Evolutionary conservation across 805 yeast genomes (phyloP).

Genomic region (Brettanomyces naardenensis): DNA sequence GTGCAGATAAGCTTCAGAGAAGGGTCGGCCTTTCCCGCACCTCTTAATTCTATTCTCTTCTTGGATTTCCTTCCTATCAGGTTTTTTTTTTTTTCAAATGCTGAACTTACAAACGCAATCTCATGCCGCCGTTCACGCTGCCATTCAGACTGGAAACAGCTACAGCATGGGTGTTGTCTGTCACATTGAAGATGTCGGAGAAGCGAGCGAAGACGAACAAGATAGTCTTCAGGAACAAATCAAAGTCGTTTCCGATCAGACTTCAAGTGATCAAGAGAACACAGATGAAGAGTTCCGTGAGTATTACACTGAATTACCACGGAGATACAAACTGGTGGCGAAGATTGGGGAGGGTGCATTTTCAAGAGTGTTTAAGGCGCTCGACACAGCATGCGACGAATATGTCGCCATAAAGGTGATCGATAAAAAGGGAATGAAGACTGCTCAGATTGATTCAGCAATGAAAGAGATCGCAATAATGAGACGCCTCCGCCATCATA

Average conservation of each 20-base stretch:
- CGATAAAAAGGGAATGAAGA: slow-evolving; percentile 46
- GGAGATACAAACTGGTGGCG: slow-evolving; percentile 20
- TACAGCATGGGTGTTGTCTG: neutral
- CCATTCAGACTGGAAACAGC: neutral
- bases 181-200: slow-evolving; percentile 1
- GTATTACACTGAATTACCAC: slow-evolving; percentile 22
- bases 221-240: neutral
- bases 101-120: too few species aligned
- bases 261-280: neutral
- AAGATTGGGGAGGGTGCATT: slow-evolving; percentile 84
- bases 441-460: slow-evolving; percentile 47
- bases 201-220: neutral
- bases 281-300: slow-evolving; percentile 7
- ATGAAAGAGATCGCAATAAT: slow-evolving; percentile 68
- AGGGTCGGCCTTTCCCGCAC: too few species aligned
- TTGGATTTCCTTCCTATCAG: too few species aligned
- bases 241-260: neutral
- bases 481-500: slow-evolving; percentile 54
- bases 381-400: slow-evolving; percentile 33
- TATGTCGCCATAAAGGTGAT: slow-evolving; percentile 72
- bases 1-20: too few species aligned
- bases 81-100: too few species aligned
- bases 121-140: too few species aligned
- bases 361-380: slow-evolving; percentile 73
- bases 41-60: too few species aligned